Base-by-base conservation (phyloP, 192 early-diverging fungal species). In the Coemansia sp. region DNA sequence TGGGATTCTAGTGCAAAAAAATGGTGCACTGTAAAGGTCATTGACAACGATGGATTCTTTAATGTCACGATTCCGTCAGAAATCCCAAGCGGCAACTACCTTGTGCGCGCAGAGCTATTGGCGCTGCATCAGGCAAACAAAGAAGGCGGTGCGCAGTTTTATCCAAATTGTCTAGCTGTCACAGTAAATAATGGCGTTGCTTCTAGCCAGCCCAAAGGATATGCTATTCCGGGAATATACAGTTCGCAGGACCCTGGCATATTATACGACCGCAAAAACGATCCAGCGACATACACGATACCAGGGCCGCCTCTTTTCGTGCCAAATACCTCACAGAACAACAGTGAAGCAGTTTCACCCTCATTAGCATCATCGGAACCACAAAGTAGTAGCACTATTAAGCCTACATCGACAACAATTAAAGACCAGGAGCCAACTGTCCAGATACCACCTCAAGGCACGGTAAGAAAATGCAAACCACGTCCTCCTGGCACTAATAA, bases 221-320 rank as follows among this genome's bases (percentile, higher is more conserved):
- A 64, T 28, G 51, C 46, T 2, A 64, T 64, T n/a, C 61, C 61
- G 16, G 61, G 61, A 34, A 63, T 63, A 34, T 63, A 63, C 46
- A 10, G 15, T 9, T 30, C 61, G 12, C 43, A 46, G 29, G 61
- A 63, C 34, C 61, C 61, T 28, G 61, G 61, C 4, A 63, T 63
- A 51, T 18, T 63, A 16, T 63, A 63, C 15, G 29, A 63, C 29
- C 61, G 61, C 3, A 34, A 25, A 9, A 51, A 18, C 31, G 46
- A 63, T 35, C 61, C 61, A 63, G 51, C 43, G 2, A 35, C 20
- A 18, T 63, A 63, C 20, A 35, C 9, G 7, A 63, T 63, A 12
- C 61, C 61, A 15, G 61, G 61, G 1, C 61, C 61, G 5, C 9
- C n/a, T 29, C 2, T 57, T 33, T 57, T 57, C 25, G n/a, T 15